Percentiles rank a stretch among this genome's conserved stretches.
Evolutionary conservation across 495 filamentous ascomycete genomes (phyloP).

Genomic region (Aspergillus conjunctus): DNA sequence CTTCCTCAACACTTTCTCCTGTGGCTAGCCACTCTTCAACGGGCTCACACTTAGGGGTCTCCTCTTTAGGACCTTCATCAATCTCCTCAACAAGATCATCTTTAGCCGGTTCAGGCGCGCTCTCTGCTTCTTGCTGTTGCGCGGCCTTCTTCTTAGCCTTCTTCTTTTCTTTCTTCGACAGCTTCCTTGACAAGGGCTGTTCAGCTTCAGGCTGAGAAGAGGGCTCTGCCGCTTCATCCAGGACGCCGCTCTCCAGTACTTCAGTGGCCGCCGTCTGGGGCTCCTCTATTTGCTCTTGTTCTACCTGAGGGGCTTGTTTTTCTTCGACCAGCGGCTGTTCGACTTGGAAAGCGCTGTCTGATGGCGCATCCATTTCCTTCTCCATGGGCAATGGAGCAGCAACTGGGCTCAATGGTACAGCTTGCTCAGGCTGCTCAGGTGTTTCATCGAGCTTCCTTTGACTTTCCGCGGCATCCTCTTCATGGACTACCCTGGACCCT

Average conservation of each 20-base stretch:
- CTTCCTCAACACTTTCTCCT: background rate
- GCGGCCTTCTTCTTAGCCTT: slow-evolving; percentile 43
- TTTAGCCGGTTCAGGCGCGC: background rate
- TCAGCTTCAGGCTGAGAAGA: slow-evolving; percentile 4
- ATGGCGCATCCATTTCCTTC: too few species aligned
- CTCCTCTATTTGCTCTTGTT: background rate
- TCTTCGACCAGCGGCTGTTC: too few species aligned
- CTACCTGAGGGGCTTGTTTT: too few species aligned
- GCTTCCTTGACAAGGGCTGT: slow-evolving; percentile 28
- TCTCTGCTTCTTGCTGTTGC: slow-evolving; percentile 6
- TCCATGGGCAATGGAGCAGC: too few species aligned
- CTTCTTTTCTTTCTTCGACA: slow-evolving; percentile 47
- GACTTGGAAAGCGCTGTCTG: too few species aligned
- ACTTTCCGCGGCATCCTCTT: background rate
- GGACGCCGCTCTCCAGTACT: background rate
- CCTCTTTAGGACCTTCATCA: background rate
- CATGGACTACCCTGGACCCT: background rate
- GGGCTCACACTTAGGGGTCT: background rate
- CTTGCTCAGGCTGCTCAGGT: background rate
- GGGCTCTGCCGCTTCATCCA: slow-evolving; percentile 5
- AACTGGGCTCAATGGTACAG: background rate
- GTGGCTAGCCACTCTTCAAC: too few species aligned
- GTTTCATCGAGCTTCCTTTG: background rate
- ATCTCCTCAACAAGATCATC: too few species aligned
- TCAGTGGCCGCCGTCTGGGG: background rate